phyloP scores from a whole-genome alignment of 208 protist species.

The Leishmania martiniquensis region DNA sequence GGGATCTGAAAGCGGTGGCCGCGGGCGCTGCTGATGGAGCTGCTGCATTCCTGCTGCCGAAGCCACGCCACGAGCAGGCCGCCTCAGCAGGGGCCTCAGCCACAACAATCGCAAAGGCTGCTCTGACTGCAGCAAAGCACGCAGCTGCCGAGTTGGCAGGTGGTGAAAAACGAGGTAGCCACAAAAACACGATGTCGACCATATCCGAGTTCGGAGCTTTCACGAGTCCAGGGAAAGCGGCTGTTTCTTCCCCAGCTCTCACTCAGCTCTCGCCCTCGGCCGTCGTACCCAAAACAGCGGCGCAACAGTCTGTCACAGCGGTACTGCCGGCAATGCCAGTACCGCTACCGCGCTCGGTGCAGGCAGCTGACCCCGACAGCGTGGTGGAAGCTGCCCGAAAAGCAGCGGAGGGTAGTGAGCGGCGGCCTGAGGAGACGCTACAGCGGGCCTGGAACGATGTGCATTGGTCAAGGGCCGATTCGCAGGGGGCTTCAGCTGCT shows the following conservation, averaged over 20 bases:
- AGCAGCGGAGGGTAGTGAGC: background rate
- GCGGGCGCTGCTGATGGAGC: background rate
- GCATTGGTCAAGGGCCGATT: background rate
- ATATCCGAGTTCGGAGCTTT: background rate
- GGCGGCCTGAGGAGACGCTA: background rate
- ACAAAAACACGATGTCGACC: background rate
- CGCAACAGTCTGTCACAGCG: background rate
- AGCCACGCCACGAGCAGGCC: conserved; percentile 28
- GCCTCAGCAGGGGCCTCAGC: background rate
- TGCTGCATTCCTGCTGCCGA: conserved; percentile 10
- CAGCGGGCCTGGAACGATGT: conserved; percentile 5
- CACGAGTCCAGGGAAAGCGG: background rate
- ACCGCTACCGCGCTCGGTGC: conserved; percentile 9
- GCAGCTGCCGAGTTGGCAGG: background rate
- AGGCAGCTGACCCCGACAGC: conserved; percentile 1
- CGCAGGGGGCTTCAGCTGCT: background rate
- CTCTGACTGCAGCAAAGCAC: background rate
- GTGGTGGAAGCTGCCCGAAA: background rate
- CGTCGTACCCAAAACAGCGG: background rate
- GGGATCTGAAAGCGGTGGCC: background rate
- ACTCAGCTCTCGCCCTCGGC: background rate
- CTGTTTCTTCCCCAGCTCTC: background rate
- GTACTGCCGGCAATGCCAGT: background rate
- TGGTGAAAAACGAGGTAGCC: background rate
- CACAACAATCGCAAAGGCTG: background rate